Evolutionary conservation across 306 rosid species (phyloP), one percentile per base, ranked within the genome.

Genomic region (Medicago lupulina): DNA sequence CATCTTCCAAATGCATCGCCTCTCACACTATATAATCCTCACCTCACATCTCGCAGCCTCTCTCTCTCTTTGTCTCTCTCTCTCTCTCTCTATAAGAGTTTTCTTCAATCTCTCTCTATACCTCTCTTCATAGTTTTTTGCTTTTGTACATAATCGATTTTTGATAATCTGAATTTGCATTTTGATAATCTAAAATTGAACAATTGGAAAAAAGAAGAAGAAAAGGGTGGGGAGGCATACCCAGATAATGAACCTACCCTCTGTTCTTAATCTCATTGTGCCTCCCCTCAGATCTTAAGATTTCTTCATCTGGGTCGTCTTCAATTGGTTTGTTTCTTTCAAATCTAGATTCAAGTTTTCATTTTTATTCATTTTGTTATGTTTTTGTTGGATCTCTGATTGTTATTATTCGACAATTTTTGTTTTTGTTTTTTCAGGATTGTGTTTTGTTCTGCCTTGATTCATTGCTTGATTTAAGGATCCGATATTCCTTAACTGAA

Each of bases 251-350:
- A 90, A 83, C 88, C 88, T 89, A 75, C 84, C 86, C 84, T 87
- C 84, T 86, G 87, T 89, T 88, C 88, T 81, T 85, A 86, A 76
- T 83, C 89, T 85, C 80, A 80, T 80, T 79, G 87, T 89, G 89
- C 93, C 92, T 91, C 95, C 97, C 91, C 92, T 89, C 92, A 90
- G 96, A 92, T 92, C 98, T 90, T 88, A 72, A 83, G 89, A 88
- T 92, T 88, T 87, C 19, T 65, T 83, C 85, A 83, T 87, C 97
- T 88, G 90, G 87, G 85, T 87, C 85, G 73, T 86, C 78, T 72
- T 82, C 71, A 90, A 86, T 87, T 87, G 94, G 96, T 93, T 83
- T 54, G 94, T 93, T 74, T 81, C 65, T 10, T 25, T 7, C 73
- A 72, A 90, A 83, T 87, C 87, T 58, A 40, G 87, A 88, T 92